Evolutionary conservation across 345 rosid species (phyloP), one percentile per base, ranked within the genome.

Genomic region (Salix koriyanagi): DNA sequence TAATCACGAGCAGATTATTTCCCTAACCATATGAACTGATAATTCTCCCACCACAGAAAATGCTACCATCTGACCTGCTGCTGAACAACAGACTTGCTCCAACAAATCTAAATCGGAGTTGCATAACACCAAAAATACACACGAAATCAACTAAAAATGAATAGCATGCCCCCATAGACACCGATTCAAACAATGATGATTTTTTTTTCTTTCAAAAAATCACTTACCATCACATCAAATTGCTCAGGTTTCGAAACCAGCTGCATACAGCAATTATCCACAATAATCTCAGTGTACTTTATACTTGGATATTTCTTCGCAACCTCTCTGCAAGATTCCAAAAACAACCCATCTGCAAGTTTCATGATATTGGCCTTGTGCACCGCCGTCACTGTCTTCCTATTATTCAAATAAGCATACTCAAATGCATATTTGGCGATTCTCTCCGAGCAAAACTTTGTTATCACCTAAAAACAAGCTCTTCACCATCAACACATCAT

Each of bases 321-420:
- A 74, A 96, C 94, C 80, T 93, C 98, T 72, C 97, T 89, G 72
- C 99, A 96, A 58, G 98, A 96, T 76, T 96, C 98, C 23, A 96
- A 84, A 87, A 96, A 96, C 71, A 96, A 82, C 14, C 99, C 99
- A 86, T 96, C 99, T 30, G 97, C 97, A 8, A 92, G 93, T 89
- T 94, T 92, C 98, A 94, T 94, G 66, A 94, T 94, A 77, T 94
- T 96, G 46, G 99, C 99, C 83, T 96, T 96, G 76, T 96, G 99
- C 67, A 96, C 98, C 25, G 99, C 99, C 30, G 91, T 91, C 83
- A 96, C 97, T 80, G 86, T 90, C 91, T 93, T 93, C 81, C 99
- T 86, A 71, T 92, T 93, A 89, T 96, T 93, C 74, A 93, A 76
- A 76, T 94, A 92, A 1, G 98, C 98, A 91, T 89, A 93, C 89